Evolutionary conservation across 2,329 filamentous ascomycete species (phyloP), one percentile per base, ranked within the genome.

Genomic region (Xylaria sp.): DNA sequence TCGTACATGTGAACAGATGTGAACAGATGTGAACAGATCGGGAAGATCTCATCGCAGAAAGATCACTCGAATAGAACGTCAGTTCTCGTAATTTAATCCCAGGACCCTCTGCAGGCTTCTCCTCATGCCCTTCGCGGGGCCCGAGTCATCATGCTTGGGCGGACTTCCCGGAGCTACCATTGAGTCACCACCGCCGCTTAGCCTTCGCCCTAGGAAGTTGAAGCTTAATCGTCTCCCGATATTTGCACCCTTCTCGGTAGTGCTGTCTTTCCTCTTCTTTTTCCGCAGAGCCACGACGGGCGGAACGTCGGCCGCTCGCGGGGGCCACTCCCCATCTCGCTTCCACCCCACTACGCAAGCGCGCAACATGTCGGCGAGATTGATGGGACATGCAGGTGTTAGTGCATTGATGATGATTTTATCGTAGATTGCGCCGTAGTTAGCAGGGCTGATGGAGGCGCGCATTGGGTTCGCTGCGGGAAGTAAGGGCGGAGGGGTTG

Each of bases 321-420:
- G 92, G 4, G 94, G 94, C 94, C 94, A 98, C 76, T 97, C 92
- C 15, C 93, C 94, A 71, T 95, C 92, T 42, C 92, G 85, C 76
- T 96, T 96, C 94, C 94, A 97, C 45, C 94, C 94, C 28, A 90
- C 84, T 0, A 98, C 93, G 67, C 94, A 91, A 12, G 92, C 87
- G 9, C 87, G 85, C 21, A 92, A 87, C 79, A 97, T 89, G 70
- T 96, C 92, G 31, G 84, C 80, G 0, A 98, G 84, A 70, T 97
- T 97, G 72, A 97, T 90, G 3, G 94, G 94, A 15, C 96, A 92
- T 1, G 90, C 89, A 0, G 94, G 94, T 2, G 92, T 92, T 67
- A 95, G 85, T 38, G 84, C 86, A 71, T 94, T 89, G 0, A 93
- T 76, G 43, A 97, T 88, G 53, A 97, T 90, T 78, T 97, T 97